Conservation (phyloP, 768 basidiomycete genomes). For the Calocybe indica region DNA sequence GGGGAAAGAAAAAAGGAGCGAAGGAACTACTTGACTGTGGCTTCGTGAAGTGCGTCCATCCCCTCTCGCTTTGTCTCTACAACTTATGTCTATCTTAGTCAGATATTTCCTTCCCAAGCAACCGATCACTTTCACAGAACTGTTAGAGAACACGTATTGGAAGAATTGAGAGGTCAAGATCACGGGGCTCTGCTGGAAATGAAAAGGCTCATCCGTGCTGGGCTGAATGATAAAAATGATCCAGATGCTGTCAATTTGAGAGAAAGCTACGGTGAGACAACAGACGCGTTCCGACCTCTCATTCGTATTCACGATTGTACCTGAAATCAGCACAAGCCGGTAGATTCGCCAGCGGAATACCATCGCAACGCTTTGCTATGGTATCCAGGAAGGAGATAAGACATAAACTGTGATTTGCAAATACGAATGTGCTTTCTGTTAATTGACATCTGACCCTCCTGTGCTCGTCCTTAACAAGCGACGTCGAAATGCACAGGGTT, state of each 20-base stretch:
- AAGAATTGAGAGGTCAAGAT: constrained; percentile 56
- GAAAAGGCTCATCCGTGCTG: constrained; percentile 48
- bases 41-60: constrained; percentile 49
- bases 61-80: not conserved
- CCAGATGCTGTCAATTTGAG: constrained; percentile 61
- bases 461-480: no score
- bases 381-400: constrained; percentile 60
- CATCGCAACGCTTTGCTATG: constrained; percentile 43
- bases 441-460: no score
- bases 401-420: constrained; percentile 47
- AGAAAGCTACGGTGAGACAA: constrained; percentile 50
- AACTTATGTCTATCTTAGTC: constrained; percentile 26
- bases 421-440: no score
- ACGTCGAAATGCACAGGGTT: no score
- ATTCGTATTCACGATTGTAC: not conserved
- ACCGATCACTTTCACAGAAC: constrained; percentile 47
- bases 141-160: constrained; percentile 41
- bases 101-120: constrained; percentile 52
- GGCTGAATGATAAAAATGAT: constrained; percentile 55
- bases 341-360: constrained; percentile 56
- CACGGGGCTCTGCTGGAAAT: constrained; percentile 44
- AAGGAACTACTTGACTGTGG: constrained; percentile 53
- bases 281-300: not conserved
- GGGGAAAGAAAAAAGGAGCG: constrained; percentile 60
- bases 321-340: constrained; percentile 49